These are phyloP conservation scores for Blastocystis sp. DNA, from an alignment of 352 stramenopile genomes.

Conservation along the genomic window DNA sequence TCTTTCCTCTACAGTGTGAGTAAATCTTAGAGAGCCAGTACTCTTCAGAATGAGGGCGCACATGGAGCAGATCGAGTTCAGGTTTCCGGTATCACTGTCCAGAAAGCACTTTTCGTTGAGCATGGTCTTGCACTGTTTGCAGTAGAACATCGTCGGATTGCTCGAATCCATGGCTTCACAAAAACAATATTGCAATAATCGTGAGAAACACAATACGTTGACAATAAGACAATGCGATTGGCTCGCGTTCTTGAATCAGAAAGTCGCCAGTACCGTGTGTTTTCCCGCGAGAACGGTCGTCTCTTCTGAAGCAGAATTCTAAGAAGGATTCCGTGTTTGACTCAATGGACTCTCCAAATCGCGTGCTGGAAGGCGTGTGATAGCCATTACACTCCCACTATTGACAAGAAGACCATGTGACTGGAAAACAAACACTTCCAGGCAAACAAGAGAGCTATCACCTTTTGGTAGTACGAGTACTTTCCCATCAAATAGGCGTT, in stretches of 20 bases:
- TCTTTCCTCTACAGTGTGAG: too few species aligned
- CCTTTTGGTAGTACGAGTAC: slow-evolving; percentile 46
- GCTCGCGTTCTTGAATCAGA: not conserved
- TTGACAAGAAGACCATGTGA: too few species aligned
- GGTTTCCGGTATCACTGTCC: slow-evolving; percentile 11
- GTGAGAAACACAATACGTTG: slow-evolving; percentile 38
- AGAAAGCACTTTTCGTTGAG: slow-evolving; percentile 69
- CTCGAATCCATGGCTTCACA: not conserved
- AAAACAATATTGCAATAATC: slow-evolving; percentile 2
- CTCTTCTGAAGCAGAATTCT: too few species aligned
- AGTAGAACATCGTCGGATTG: slow-evolving; percentile 40
- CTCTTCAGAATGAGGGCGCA: slow-evolving; percentile 30
- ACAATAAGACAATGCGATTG: not conserved
- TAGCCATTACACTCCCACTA: too few species aligned
- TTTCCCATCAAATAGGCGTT: slow-evolving; percentile 26
- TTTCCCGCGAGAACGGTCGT: too few species aligned
- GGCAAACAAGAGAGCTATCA: not conserved
- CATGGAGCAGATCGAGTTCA: slow-evolving; percentile 53
- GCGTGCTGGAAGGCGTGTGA: too few species aligned
- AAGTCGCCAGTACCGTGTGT: too few species aligned
- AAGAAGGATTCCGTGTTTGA: too few species aligned
- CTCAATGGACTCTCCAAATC: too few species aligned
- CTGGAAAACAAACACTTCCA: slow-evolving; percentile 50
- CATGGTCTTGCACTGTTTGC: slow-evolving; percentile 49
- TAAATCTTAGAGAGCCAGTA: too few species aligned